phyloP scores from a whole-genome alignment of 2,329 filamentous ascomycete species.

The Phoma sp. region DNA sequence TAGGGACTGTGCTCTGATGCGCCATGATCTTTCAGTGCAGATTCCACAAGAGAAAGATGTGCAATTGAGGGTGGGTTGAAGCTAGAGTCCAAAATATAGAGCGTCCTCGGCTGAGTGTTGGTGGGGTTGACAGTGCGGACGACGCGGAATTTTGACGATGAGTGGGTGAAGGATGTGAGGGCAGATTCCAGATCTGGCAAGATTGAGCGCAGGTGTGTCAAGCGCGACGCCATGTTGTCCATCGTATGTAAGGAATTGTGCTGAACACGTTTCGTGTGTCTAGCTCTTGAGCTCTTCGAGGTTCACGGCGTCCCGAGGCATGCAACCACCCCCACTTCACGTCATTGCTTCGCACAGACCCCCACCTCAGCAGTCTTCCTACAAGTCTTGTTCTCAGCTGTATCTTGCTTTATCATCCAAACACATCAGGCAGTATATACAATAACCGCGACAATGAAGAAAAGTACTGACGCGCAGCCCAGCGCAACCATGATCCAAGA shows the following conservation, averaged over 20 bases:
- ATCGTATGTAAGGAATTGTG: slow-evolving; percentile 8
- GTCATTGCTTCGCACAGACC: background rate
- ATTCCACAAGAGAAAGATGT: slow-evolving; percentile 61
- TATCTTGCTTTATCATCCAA: background rate
- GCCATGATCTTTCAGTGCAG: slow-evolving; percentile 54
- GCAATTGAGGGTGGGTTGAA: slow-evolving; percentile 70
- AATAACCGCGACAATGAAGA: background rate
- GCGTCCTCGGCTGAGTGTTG: slow-evolving; percentile 46
- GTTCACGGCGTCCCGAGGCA: background rate
- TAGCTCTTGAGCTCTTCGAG: background rate
- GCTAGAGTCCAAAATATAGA: slow-evolving; percentile 69
- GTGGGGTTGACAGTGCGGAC: slow-evolving; percentile 45
- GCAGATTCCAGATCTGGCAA: slow-evolving; percentile 43
- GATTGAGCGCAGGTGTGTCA: slow-evolving; percentile 33
- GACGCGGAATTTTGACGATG: slow-evolving; percentile 43
- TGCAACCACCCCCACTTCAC: slow-evolving; percentile 9
- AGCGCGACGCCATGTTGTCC: slow-evolving; percentile 37
- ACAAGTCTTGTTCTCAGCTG: background rate
- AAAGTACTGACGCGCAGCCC: slow-evolving; percentile 1
- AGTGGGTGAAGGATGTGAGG: slow-evolving; percentile 41
- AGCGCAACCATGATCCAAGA: slow-evolving; percentile 1
- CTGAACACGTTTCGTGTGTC: slow-evolving; percentile 10
- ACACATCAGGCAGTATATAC: slow-evolving; percentile 2
- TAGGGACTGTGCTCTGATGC: slow-evolving; percentile 45
- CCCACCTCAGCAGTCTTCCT: background rate